These are phyloP conservation scores for Yarrowia sp. DNA, from an alignment of 805 yeast species.

Conservation along the genomic window DNA sequence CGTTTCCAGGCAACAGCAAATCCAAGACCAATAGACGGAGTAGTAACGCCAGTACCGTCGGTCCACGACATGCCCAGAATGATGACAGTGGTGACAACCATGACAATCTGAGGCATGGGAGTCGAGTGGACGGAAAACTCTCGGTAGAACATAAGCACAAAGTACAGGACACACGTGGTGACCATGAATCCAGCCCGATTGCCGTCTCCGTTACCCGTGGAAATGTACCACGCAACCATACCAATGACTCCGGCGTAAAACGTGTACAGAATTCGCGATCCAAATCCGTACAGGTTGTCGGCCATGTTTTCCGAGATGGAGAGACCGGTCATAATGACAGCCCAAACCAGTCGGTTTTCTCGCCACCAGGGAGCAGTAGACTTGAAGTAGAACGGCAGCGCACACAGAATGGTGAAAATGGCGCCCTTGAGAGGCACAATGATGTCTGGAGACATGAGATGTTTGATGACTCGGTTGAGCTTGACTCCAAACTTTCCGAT, in stretches of 20 bases:
- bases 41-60: not conserved
- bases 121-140: slow-evolving; percentile 35
- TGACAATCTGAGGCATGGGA: slow-evolving; percentile 36
- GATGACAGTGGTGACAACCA: slow-evolving; percentile 34
- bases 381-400: slow-evolving; percentile 34
- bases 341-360: slow-evolving; percentile 35
- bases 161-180: slow-evolving; percentile 26
- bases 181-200: slow-evolving; percentile 37
- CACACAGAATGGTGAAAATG: slow-evolving; percentile 29
- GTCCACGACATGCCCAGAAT: slow-evolving; percentile 39
- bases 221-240: slow-evolving; percentile 40
- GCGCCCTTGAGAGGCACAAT: slow-evolving; percentile 34
- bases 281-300: slow-evolving; percentile 36
- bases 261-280: slow-evolving; percentile 33
- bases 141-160: slow-evolving; percentile 31
- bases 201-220: slow-evolving; percentile 37
- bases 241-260: slow-evolving; percentile 37
- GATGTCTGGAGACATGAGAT: slow-evolving; percentile 24
- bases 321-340: slow-evolving; percentile 35
- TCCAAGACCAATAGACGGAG: slow-evolving; percentile 30
- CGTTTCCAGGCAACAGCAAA: slow-evolving; percentile 38
- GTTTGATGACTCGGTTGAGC: not conserved
- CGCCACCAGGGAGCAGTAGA: slow-evolving; percentile 33
- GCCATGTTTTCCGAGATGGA: slow-evolving; percentile 37
- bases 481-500: not conserved